Conservation (phyloP, 164 flowering plant genomes). For the Annona squamosa region DNA sequence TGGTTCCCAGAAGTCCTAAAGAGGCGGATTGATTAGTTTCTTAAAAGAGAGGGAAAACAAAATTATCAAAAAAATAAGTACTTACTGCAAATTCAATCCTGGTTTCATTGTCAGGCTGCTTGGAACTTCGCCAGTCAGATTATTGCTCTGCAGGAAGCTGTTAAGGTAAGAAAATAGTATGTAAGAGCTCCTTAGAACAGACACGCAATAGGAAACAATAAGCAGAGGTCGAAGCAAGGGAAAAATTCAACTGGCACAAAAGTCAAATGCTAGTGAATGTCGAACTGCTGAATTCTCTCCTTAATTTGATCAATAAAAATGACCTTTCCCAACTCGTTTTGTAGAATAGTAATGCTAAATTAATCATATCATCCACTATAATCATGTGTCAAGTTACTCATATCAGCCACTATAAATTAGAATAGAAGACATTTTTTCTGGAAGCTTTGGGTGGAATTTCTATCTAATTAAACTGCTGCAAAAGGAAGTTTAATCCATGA, state of each 20-base stretch:
- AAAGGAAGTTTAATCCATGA: too few species aligned
- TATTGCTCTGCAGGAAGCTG: conserved; percentile 80
- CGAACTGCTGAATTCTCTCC: too few species aligned
- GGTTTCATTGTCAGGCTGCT: conserved; percentile 38
- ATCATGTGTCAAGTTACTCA: too few species aligned
- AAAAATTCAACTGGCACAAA: neutral
- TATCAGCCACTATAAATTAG: too few species aligned
- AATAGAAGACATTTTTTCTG: too few species aligned
- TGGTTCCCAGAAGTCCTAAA: conserved; percentile 60
- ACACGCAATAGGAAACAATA: neutral
- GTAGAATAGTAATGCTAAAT: too few species aligned
- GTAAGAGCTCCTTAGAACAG: neutral
- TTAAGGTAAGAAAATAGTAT: conserved; percentile 7
- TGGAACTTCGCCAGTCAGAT: conserved; percentile 75
- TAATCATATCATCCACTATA: too few species aligned
- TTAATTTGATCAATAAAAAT: too few species aligned
- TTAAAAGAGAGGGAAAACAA: neutral
- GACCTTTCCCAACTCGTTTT: too few species aligned
- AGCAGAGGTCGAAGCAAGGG: neutral
- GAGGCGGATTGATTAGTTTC: conserved; percentile 13
- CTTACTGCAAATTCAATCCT: conserved; percentile 62
- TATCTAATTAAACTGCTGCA: too few species aligned
- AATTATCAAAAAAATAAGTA: conserved; percentile 2
- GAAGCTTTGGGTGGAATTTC: too few species aligned
- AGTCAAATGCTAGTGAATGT: too few species aligned